phyloP scores from a whole-genome alignment of 192 early-diverging fungal genomes.

The Rhizophagus prolifer region DNA sequence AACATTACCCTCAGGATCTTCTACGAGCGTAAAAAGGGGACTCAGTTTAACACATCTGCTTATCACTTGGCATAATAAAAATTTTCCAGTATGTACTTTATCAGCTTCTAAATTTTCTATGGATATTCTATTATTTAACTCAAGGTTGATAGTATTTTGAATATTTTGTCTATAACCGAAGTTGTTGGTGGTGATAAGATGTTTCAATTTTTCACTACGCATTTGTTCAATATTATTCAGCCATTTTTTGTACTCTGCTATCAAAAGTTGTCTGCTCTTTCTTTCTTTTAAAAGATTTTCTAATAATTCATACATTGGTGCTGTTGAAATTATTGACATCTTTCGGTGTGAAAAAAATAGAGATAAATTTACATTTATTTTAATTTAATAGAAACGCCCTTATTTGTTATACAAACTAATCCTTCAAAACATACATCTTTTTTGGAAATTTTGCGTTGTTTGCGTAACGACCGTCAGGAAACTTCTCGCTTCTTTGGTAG shows the following conservation, averaged over 20 bases:
- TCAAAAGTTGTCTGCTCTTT: not conserved
- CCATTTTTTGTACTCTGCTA: not conserved
- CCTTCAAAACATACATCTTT: too few relatives aligned
- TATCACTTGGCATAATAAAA: constrained; percentile 8
- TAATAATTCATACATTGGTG: not conserved
- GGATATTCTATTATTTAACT: constrained; percentile 5
- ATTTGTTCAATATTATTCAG: not conserved
- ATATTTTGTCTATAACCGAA: not conserved
- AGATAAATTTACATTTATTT: too few relatives aligned
- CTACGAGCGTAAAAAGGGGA: not conserved
- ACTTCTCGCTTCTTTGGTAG: too few relatives aligned
- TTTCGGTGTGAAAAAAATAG: too few relatives aligned
- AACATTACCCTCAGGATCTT: not conserved
- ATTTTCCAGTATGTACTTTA: not conserved
- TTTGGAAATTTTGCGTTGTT: too few relatives aligned
- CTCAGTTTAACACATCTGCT: not conserved
- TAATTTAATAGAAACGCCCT: too few relatives aligned
- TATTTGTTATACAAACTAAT: too few relatives aligned
- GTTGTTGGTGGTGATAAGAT: not conserved
- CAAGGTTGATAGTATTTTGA: not conserved
- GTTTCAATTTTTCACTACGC: not conserved
- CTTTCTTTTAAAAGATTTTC: not conserved
- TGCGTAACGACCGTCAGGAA: too few relatives aligned
- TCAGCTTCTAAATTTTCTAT: not conserved
- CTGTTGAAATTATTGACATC: not conserved